These are phyloP conservation scores for Mycothermus thermophilus DNA, from an alignment of 495 filamentous ascomycete species.

Conservation along the genomic window DNA sequence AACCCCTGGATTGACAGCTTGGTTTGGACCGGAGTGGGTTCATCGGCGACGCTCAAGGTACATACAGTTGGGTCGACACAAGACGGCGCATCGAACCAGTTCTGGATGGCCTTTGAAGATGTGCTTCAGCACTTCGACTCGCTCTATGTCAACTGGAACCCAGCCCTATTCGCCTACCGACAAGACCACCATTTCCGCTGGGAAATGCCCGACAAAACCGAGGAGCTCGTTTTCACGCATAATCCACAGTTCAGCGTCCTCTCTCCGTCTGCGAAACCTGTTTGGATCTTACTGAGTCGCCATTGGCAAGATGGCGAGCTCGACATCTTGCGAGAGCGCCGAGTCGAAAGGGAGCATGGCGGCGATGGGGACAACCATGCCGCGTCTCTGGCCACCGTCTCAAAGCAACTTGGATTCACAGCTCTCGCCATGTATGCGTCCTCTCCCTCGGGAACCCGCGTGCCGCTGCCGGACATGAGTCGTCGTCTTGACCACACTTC, in stretches of 20 bases:
- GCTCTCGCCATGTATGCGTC: conserved; percentile 67
- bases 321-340: conserved; percentile 22
- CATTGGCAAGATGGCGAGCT: conserved; percentile 53
- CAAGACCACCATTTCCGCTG: conserved; percentile 87
- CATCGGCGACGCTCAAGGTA: conserved; percentile 14
- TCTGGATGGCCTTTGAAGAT: conserved; percentile 83
- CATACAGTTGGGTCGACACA: conserved; percentile 10
- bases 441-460: conserved; percentile 44
- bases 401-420: conserved; percentile 56
- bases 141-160: conserved; percentile 96
- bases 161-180: conserved; percentile 61
- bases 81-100: conserved; percentile 46
- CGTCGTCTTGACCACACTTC: conserved; percentile 47
- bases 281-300: conserved; percentile 75
- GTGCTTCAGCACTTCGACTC: conserved; percentile 85
- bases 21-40: conserved; percentile 40
- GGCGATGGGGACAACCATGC: conserved; percentile 9
- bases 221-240: conserved; percentile 50
- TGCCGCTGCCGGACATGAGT: conserved; percentile 55
- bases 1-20: conserved; percentile 88
- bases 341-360: conserved; percentile 15
- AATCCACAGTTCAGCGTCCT: conserved; percentile 74
- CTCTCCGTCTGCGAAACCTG: conserved; percentile 40
- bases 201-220: conserved; percentile 50
- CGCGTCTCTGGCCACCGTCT: conserved; percentile 23